Base-by-base conservation (phyloP, 2,329 filamentous ascomycete genomes). In the Ceratocystis lukuohia region DNA sequence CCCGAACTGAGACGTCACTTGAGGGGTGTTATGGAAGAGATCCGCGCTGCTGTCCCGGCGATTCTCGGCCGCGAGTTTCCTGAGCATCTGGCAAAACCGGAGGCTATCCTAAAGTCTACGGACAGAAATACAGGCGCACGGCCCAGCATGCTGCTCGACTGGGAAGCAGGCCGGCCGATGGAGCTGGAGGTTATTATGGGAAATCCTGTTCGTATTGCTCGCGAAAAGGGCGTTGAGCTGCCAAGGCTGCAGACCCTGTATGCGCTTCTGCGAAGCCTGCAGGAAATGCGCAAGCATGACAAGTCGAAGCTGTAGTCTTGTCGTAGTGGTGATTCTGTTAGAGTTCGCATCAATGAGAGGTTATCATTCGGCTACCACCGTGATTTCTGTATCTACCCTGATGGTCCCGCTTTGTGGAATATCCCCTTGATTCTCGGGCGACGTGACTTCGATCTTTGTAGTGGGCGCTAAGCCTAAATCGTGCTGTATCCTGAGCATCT, bases 151-250 rank as follows among this genome's bases (percentile, higher is more conserved):
- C 76, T 88, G 70, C 74, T 86, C 15, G 87, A 89, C 72, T 89
- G 86, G 85, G 84, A 88, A 73, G 79, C 78, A 1, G 83, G 84
- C 0, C 79, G 84, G 71, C 80, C 80, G 50, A 80, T 89, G 79
- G 87, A 90, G 77, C 73, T 89, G 63, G 87, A 89, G 74, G 87
- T 88, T 45, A 88, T 89, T 50, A 72, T 89, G 28, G 87, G 87
- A 1, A 89, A 89, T 72, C 85, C 87, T 0, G 82, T 89, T 37
- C 76, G 84, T 69, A 84, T 88, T 61, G 87, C 86, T 8, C 76
- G 83, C 70, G 80, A 79, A 65, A 79, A 80, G 63, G 86, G 86
- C 0, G 80, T 85, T 4, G 82, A 86, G 71, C 82, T 88, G 81
- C 85, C 85, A 10, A 76, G 84, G 72, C 71, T 89, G 75, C 84